Conservation (phyloP, 2,329 filamentous ascomycete genomes). For the Fusarium ramigenum region DNA sequence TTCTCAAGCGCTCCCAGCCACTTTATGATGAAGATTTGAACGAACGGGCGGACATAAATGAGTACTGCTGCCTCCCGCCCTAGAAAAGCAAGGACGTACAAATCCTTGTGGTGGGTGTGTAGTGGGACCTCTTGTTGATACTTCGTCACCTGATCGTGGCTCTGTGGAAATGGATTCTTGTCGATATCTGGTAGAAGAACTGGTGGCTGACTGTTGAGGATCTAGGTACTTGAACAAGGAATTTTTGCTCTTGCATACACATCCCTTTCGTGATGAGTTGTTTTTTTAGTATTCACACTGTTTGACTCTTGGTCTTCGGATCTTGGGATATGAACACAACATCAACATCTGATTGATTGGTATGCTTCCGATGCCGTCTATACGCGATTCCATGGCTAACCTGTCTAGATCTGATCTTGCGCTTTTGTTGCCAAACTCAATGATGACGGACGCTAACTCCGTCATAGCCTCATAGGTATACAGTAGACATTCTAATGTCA, state of each 20-base stretch:
- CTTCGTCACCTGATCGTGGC: constrained; percentile 70
- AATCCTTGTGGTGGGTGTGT: constrained; percentile 63
- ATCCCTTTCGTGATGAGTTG: constrained; percentile 57
- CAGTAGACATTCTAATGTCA: background rate
- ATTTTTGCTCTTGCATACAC: constrained; percentile 27
- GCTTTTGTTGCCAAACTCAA: background rate
- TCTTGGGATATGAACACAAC: constrained; percentile 62
- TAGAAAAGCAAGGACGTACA: constrained; percentile 70
- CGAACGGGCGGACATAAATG: constrained; percentile 76
- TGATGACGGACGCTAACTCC: constrained; percentile 25
- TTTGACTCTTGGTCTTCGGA: constrained; percentile 59
- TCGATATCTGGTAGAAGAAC: constrained; percentile 35
- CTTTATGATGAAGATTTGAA: constrained; percentile 71
- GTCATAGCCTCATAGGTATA: constrained; percentile 10
- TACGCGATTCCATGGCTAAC: constrained; percentile 14
- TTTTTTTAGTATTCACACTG: constrained; percentile 66
- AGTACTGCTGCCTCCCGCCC: constrained; percentile 59
- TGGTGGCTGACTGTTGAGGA: constrained; percentile 46
- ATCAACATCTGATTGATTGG: constrained; percentile 64
- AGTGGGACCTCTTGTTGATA: constrained; percentile 69
- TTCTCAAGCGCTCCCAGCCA: constrained; percentile 33
- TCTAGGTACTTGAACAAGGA: constrained; percentile 49
- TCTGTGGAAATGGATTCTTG: constrained; percentile 44
- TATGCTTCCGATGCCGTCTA: constrained; percentile 37
- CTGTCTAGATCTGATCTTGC: constrained; percentile 7